A percentile compares a stretch with the other conserved stretches of the same genome.
These are phyloP conservation scores for Malassezia globosa DNA, from an alignment of 1,284 basidiomycete genomes.

Conservation along the genomic window DNA sequence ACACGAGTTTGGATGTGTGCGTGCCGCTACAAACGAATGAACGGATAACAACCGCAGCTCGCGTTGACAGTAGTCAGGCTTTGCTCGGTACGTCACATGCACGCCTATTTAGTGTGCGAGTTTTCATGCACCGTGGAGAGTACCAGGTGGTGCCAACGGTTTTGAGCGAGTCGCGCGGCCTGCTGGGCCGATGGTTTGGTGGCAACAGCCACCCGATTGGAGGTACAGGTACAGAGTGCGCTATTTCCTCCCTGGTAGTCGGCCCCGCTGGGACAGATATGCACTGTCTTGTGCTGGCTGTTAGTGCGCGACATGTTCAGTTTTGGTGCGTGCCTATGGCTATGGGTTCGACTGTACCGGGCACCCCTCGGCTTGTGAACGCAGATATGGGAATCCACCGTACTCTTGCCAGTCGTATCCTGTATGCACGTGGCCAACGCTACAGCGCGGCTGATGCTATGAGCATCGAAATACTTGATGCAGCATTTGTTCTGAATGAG, in stretches of 20 bases:
- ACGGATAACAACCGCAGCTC: conserved; percentile 1
- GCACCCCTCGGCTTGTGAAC: conserved; percentile 28
- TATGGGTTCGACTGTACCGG: conserved; percentile 27
- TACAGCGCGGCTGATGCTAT: conserved; percentile 25
- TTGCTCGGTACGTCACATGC: conserved; percentile 6
- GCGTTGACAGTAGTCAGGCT: conserved; percentile 13
- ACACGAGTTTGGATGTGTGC: neutral
- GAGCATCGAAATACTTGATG: conserved; percentile 20
- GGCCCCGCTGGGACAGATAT: conserved; percentile 1
- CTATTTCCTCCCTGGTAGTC: conserved; percentile 15
- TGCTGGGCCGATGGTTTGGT: conserved; percentile 37
- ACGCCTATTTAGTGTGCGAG: conserved; percentile 10
- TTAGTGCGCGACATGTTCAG: conserved; percentile 31
- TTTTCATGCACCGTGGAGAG: conserved; percentile 9
- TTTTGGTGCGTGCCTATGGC: conserved; percentile 38
- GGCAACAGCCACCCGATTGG: conserved; percentile 14
- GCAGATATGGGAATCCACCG: conserved; percentile 3
- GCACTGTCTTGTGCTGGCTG: conserved; percentile 27
- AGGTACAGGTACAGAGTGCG: conserved; percentile 20
- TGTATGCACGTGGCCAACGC: conserved; percentile 24
- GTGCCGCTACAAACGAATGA: conserved; percentile 9
- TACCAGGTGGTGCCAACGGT: neutral
- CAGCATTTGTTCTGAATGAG: conserved; percentile 18
- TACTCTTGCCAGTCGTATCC: conserved; percentile 18
- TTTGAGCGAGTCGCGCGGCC: conserved; percentile 30